Conservation (phyloP, 2,329 filamentous ascomycete genomes). For the Truncatella angustata region DNA sequence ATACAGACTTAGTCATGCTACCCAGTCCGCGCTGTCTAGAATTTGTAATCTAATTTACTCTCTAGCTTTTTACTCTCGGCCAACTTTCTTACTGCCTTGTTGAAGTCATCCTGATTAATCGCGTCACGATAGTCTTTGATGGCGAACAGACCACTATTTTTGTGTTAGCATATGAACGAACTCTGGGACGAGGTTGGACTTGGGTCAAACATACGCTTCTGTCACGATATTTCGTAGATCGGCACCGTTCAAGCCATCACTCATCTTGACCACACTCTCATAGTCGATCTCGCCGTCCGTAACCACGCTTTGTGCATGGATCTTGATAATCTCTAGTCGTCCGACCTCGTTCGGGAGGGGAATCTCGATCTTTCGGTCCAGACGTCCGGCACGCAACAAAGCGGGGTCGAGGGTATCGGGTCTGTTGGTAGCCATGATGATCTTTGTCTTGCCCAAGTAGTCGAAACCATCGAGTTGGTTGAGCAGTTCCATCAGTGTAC, state of each 20-base stretch:
- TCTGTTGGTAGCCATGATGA: slow-evolving; percentile 99
- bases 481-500: slow-evolving; percentile 96
- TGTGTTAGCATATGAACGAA: slow-evolving; percentile 6
- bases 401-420: slow-evolving; percentile 95
- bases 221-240: slow-evolving; percentile 98
- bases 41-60: slow-evolving; percentile 97
- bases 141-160: slow-evolving; percentile 78
- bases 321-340: slow-evolving; percentile 95
- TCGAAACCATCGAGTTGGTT: slow-evolving; percentile 99
- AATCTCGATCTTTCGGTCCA: slow-evolving; percentile 98
- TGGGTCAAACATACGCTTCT: slow-evolving; percentile 73
- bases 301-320: slow-evolving; percentile 82
- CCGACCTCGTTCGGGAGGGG: slow-evolving; percentile 96
- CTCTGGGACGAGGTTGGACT: neutral
- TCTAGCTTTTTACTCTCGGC: slow-evolving; percentile 97
- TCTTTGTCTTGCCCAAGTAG: slow-evolving; percentile 99
- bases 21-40: too few relatives aligned
- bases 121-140: slow-evolving; percentile 98
- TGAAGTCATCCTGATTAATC: slow-evolving; percentile 98
- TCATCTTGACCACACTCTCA: slow-evolving; percentile 99
- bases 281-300: slow-evolving; percentile 96
- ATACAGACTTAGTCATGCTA: too few relatives aligned
- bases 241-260: slow-evolving; percentile 93
- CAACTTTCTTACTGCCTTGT: slow-evolving; percentile 97
- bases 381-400: slow-evolving; percentile 83